Evolutionary conservation across 2,329 filamentous ascomycete species (phyloP).

Genomic region (Periconia macrospinosa): DNA sequence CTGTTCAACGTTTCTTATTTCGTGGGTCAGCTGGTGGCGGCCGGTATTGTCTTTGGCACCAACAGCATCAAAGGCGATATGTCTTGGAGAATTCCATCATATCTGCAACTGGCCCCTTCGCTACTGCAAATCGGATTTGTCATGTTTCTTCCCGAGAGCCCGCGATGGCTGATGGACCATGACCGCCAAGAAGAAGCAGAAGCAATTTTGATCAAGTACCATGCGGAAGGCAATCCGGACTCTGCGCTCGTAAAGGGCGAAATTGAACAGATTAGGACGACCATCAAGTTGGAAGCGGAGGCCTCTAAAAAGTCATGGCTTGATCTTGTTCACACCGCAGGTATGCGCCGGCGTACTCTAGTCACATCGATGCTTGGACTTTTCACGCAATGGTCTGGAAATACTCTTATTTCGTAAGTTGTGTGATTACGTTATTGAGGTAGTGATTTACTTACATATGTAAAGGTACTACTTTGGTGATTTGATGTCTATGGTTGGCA

Average conservation of each 20-base stretch:
- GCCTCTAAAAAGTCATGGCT: slow-evolving; percentile 55
- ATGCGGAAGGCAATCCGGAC: slow-evolving; percentile 61
- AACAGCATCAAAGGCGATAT: slow-evolving; percentile 58
- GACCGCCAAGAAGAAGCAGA: slow-evolving; percentile 64
- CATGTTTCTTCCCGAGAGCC: slow-evolving; percentile 62
- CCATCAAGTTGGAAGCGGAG: slow-evolving; percentile 58
- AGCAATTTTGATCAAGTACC: slow-evolving; percentile 61
- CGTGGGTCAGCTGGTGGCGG: slow-evolving; percentile 56
- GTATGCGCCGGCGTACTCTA: slow-evolving; percentile 63
- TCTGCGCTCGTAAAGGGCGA: slow-evolving; percentile 65
- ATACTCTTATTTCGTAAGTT: slow-evolving; percentile 54
- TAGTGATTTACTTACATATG: background rate
- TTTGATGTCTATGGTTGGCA: slow-evolving; percentile 62
- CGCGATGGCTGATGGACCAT: slow-evolving; percentile 64
- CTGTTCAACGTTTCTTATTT: slow-evolving; percentile 70
- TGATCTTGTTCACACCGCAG: slow-evolving; percentile 61
- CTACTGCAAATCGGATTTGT: slow-evolving; percentile 63
- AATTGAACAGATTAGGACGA: slow-evolving; percentile 65
- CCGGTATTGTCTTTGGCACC: slow-evolving; percentile 65
- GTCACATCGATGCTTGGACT: slow-evolving; percentile 64
- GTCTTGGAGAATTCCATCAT: slow-evolving; percentile 66
- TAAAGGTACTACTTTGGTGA: slow-evolving; percentile 61
- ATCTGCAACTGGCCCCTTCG: slow-evolving; percentile 64
- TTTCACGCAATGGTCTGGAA: slow-evolving; percentile 68
- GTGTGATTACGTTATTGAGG: background rate